Evolutionary conservation across 306 rosid genomes (phyloP).

Genomic region (Crotalaria pallida): DNA sequence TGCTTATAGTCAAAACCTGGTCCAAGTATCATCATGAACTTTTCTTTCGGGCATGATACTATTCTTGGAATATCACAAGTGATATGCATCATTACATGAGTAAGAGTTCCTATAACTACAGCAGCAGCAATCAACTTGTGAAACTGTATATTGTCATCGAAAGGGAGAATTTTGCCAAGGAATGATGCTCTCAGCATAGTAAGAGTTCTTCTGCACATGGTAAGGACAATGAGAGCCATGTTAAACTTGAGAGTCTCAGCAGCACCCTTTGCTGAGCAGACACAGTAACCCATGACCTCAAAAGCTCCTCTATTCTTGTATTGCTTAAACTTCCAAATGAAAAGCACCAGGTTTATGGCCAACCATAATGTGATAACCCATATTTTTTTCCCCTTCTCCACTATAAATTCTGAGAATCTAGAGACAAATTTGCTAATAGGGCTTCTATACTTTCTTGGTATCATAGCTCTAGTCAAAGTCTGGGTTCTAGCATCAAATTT

Average conservation of each 20-base stretch:
- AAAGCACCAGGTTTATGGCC: slow-evolving; percentile 47
- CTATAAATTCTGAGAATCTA: slow-evolving; percentile 23
- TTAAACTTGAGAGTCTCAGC: slow-evolving; percentile 95
- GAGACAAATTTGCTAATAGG: slow-evolving; percentile 34
- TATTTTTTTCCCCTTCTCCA: slow-evolving; percentile 68
- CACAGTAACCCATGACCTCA: slow-evolving; percentile 72
- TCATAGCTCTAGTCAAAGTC: slow-evolving; percentile 59
- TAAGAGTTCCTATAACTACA: slow-evolving; percentile 45
- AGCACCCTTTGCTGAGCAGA: slow-evolving; percentile 85
- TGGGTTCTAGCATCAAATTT: slow-evolving; percentile 17
- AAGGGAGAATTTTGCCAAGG: slow-evolving; percentile 60
- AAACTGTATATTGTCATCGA: slow-evolving; percentile 81
- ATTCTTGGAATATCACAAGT: slow-evolving; percentile 80
- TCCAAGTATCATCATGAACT: slow-evolving; percentile 51
- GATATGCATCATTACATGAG: slow-evolving; percentile 52
- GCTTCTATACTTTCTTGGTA: slow-evolving; percentile 62
- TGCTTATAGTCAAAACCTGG: slow-evolving; percentile 35
- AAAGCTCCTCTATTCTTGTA: slow-evolving; percentile 42
- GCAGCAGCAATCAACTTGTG: slow-evolving; percentile 64
- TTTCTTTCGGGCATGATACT: slow-evolving; percentile 24
- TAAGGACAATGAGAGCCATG: slow-evolving; percentile 81
- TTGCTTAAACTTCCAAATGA: slow-evolving; percentile 54
- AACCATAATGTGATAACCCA: slow-evolving; percentile 67
- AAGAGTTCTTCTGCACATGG: slow-evolving; percentile 82
- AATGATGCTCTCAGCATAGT: slow-evolving; percentile 60